Conservation (phyloP, 352 stramenopile species). For the Pythium utonaiense region DNA sequence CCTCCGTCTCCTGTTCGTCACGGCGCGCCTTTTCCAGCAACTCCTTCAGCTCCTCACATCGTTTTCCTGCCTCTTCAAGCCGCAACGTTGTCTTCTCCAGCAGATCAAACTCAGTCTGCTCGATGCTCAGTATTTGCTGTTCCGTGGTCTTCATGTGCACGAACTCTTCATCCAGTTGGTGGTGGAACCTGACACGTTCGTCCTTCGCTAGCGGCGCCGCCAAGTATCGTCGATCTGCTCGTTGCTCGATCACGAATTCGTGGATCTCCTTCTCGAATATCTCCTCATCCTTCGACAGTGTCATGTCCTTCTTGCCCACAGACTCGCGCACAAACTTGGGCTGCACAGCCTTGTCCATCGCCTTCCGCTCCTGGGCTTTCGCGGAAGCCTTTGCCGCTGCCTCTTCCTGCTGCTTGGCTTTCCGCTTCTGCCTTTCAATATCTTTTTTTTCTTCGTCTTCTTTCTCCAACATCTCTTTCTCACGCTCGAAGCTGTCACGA, state of each 20-base stretch:
- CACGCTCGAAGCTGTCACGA: conserved; percentile 49
- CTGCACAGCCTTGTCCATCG: conserved; percentile 25
- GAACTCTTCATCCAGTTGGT: conserved; percentile 50
- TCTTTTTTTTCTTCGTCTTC: conserved; percentile 49
- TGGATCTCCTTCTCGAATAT: conserved; percentile 52
- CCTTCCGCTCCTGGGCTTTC: conserved; percentile 35
- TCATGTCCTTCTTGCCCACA: conserved; percentile 53
- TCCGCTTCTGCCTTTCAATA: conserved; percentile 41
- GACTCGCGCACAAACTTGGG: conserved; percentile 42
- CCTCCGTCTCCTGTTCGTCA: conserved; percentile 26
- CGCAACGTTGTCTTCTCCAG: conserved; percentile 60
- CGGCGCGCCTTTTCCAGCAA: conserved; percentile 33
- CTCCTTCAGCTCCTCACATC: conserved; percentile 29
- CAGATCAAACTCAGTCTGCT: conserved; percentile 64
- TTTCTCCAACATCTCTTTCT: conserved; percentile 42
- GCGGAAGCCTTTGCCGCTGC: conserved; percentile 44
- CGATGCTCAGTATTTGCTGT: conserved; percentile 35
- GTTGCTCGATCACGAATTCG: conserved; percentile 38
- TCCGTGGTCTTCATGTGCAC: conserved; percentile 65
- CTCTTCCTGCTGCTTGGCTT: conserved; percentile 42
- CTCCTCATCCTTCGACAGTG: conserved; percentile 49
- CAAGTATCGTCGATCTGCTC: conserved; percentile 49
- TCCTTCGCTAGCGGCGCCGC: conserved; percentile 38
- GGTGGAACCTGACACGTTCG: conserved; percentile 31
- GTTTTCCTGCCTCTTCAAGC: conserved; percentile 42